Evolutionary conservation across 768 basidiomycete genomes (phyloP), one percentile per base, ranked within the genome.

Genomic region (Hirschioporus abietinus): DNA sequence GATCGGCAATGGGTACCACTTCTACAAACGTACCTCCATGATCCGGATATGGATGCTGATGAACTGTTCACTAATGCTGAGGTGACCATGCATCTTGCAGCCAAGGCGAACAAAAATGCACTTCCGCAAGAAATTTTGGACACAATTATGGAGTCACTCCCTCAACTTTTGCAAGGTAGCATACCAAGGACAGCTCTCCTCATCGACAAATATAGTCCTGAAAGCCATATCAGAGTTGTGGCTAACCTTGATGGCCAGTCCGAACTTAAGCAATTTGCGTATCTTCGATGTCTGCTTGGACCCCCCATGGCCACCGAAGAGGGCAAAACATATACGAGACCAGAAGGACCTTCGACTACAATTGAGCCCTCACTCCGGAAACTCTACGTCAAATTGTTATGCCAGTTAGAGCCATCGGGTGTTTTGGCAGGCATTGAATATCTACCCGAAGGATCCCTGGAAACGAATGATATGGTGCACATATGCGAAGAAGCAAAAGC

Each of bases 1-100:
- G 92, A 96, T 61, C 82, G 78, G 25, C 82, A 84, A 68, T 99
- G 95, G 95, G 81, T 84, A 2, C 81, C 84, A 18, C 80, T 98
- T 36, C 76, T 96, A 27, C 79, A 82, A 62, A 89, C 92, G 2
- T 91, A 89, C 72, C 74, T 99, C 58, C 82, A 86, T 23, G 96
- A 98, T 75, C 82, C 86, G 1, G 85, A 88, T 60, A 75, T 92
- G 60, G 81, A 78, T 9, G 72, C 82, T 3, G 72, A 81, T 1
- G 89, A 91, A 26, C 70, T 93, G n/a, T 88, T 96, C 71, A 72
- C 76, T n/a, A 84, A 81, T 60, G 72, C 92, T 0, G 84, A 91
- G 66, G 86, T 87, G 58, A 86, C 90, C 20, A 78, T 97, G 10
- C 70, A 74, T 1, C 71, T 75, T 26, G 83, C 86, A 2, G 74